Percentiles rank a stretch among this genome's conserved stretches.
These are phyloP conservation scores for Batkoa obscura DNA, from an alignment of 371 early-diverging fungal species.

Conservation along the genomic window DNA sequence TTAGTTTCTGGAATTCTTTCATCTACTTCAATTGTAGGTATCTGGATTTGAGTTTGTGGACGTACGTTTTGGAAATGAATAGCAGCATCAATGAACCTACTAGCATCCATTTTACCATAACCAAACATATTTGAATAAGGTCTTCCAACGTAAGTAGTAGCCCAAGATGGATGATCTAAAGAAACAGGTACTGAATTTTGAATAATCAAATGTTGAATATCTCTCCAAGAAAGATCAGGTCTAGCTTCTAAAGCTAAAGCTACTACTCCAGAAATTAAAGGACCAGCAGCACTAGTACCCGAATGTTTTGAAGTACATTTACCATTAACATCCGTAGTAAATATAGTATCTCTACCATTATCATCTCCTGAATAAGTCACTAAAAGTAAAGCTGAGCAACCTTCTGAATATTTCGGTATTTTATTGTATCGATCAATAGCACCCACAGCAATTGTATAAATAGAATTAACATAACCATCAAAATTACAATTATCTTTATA, in stretches of 20 bases:
- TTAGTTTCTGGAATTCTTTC: constrained; percentile 31
- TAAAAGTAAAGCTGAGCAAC: constrained; percentile 76
- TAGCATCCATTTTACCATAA: constrained; percentile 79
- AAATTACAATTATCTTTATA: constrained; percentile 82
- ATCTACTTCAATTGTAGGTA: constrained; percentile 18
- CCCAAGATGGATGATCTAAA: constrained; percentile 37
- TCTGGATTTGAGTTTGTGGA: constrained; percentile 32
- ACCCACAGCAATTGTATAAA: constrained; percentile 84
- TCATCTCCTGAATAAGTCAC: constrained; percentile 57
- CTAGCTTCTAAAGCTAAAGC: constrained; percentile 48
- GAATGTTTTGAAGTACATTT: constrained; percentile 60
- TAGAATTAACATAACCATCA: constrained; percentile 91
- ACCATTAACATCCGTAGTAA: constrained; percentile 53
- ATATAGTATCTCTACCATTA: constrained; percentile 16
- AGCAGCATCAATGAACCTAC: constrained; percentile 57
- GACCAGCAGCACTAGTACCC: constrained; percentile 95
- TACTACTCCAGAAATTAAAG: constrained; percentile 80
- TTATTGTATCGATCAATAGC: constrained; percentile 54
- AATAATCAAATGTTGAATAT: constrained; percentile 68
- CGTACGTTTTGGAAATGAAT: constrained; percentile 38
- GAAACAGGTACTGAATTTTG: constrained; percentile 58
- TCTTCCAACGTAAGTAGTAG: constrained; percentile 33
- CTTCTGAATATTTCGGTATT: constrained; percentile 76
- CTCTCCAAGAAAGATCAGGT: constrained; percentile 86
- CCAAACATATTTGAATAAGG: constrained; percentile 75